Evolutionary conservation across 2,329 filamentous ascomycete genomes (phyloP).

Genomic region (Colletotrichum sojae): DNA sequence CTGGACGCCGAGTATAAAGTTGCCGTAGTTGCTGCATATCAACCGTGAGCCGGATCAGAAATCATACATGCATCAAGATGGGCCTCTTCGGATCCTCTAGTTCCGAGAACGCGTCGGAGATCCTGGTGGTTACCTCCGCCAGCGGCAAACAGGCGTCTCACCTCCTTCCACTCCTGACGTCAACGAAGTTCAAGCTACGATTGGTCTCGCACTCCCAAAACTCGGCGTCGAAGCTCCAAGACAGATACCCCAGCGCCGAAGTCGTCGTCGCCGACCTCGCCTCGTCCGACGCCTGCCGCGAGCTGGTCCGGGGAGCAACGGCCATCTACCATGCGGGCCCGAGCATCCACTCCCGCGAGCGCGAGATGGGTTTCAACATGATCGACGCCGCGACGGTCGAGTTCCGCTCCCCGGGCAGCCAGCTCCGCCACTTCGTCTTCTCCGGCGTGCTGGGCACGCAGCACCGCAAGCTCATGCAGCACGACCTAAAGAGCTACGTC

Average conservation of each 20-base stretch:
- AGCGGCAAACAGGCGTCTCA: conserved; percentile 15
- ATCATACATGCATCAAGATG: not conserved
- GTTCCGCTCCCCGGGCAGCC: not conserved
- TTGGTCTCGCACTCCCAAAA: not conserved
- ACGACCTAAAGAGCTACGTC: conserved; percentile 13
- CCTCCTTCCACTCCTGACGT: conserved; percentile 1
- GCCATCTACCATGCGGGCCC: conserved; percentile 3
- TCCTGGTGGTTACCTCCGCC: conserved; percentile 12
- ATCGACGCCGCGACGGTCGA: conserved; percentile 16
- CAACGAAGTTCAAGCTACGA: conserved; percentile 9
- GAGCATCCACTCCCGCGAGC: conserved; percentile 15
- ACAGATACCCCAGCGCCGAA: conserved; percentile 5
- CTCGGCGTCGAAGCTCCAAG: not conserved
- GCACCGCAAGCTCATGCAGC: conserved; percentile 25
- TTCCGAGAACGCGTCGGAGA: conserved; percentile 4
- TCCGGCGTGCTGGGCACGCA: conserved; percentile 6
- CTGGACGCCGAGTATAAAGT: no score
- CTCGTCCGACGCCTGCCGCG: conserved; percentile 2
- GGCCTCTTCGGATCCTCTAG: not conserved
- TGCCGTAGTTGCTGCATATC: no score
- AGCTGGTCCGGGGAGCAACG: not conserved
- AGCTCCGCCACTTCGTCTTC: conserved; percentile 6
- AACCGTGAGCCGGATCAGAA: not conserved
- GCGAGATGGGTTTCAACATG: conserved; percentile 25
- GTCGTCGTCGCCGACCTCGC: not conserved